Percentiles rank a stretch among this genome's conserved stretches.
Conservation (phyloP, 805 yeast genomes). For the Lipomyces mesembrius region DNA sequence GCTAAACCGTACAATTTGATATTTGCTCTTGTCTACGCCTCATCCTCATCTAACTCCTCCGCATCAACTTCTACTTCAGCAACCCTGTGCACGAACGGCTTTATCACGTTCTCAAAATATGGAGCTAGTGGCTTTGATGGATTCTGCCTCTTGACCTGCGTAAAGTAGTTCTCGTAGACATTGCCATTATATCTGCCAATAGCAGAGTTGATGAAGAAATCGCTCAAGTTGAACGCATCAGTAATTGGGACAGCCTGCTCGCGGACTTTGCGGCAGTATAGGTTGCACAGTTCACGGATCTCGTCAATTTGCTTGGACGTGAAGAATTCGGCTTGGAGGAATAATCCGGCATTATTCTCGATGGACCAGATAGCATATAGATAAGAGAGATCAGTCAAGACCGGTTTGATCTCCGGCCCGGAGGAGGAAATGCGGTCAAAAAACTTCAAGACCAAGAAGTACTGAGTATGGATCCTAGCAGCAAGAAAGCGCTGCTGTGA, state of each 20-base stretch:
- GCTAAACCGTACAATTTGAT: neutral
- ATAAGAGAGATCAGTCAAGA: slow-evolving; percentile 60
- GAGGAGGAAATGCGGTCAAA: slow-evolving; percentile 47
- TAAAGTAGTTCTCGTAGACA: slow-evolving; percentile 77
- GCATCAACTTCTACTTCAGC: slow-evolving; percentile 38
- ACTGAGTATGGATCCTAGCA: slow-evolving; percentile 49
- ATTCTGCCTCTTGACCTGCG: slow-evolving; percentile 59
- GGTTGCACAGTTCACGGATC: slow-evolving; percentile 52
- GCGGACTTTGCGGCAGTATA: slow-evolving; percentile 58
- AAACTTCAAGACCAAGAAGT: slow-evolving; percentile 47
- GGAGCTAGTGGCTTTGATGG: slow-evolving; percentile 59
- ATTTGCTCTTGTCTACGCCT: slow-evolving; percentile 9
- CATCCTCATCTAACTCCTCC: slow-evolving; percentile 32
- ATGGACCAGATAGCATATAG: slow-evolving; percentile 68
- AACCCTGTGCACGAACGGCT: slow-evolving; percentile 46
- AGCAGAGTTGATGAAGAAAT: slow-evolving; percentile 79
- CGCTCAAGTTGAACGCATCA: slow-evolving; percentile 82
- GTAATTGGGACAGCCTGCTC: slow-evolving; percentile 76
- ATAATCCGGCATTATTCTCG: slow-evolving; percentile 72
- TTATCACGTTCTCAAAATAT: slow-evolving; percentile 51
- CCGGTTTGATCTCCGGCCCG: slow-evolving; percentile 52
- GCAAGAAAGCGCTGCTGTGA: slow-evolving; percentile 50
- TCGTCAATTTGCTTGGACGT: slow-evolving; percentile 54
- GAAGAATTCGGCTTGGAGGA: slow-evolving; percentile 66
- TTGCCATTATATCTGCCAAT: slow-evolving; percentile 83